phyloP scores from a whole-genome alignment of 2,329 filamentous ascomycete species.

The Colletotrichum sp. region DNA sequence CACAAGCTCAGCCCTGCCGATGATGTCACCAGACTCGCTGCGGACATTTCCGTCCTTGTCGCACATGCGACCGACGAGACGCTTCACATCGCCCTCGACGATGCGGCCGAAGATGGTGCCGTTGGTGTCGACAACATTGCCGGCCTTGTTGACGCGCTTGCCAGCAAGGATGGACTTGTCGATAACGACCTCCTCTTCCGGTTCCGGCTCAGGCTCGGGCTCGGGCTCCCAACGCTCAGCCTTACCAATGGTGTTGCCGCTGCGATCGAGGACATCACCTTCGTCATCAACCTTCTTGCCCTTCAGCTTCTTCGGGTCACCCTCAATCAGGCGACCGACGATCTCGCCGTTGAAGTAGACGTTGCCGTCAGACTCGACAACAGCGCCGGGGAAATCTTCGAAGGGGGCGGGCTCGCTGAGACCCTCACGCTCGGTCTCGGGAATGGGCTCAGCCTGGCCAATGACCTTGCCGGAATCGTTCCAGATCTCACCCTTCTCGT shows the following conservation, averaged over 20 bases:
- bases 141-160: constrained; percentile 75
- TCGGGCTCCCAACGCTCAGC: constrained; percentile 72
- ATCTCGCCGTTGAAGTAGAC: constrained; percentile 57
- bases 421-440: constrained; percentile 57
- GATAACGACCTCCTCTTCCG: constrained; percentile 54
- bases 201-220: constrained; percentile 47
- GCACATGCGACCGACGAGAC: constrained; percentile 71
- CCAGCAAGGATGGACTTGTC: constrained; percentile 70
- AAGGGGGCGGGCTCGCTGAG: constrained; percentile 55
- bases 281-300: constrained; percentile 72
- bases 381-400: constrained; percentile 61
- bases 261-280: constrained; percentile 70
- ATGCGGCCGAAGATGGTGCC: constrained; percentile 68
- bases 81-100: constrained; percentile 68
- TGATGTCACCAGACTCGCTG: constrained; percentile 74
- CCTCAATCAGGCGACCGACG: constrained; percentile 67
- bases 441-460: constrained; percentile 69
- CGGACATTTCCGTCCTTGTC: constrained; percentile 75
- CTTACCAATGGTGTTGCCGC: constrained; percentile 70
- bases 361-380: constrained; percentile 58
- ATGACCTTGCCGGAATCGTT: constrained; percentile 72
- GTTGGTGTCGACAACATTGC: constrained; percentile 61
- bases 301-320: constrained; percentile 66
- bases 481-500: constrained; percentile 74
- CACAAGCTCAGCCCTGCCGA: constrained; percentile 72